Evolutionary conservation across 768 basidiomycete genomes (phyloP), one percentile per base, ranked within the genome.

Genomic region (Leccinum truebloodii): DNA sequence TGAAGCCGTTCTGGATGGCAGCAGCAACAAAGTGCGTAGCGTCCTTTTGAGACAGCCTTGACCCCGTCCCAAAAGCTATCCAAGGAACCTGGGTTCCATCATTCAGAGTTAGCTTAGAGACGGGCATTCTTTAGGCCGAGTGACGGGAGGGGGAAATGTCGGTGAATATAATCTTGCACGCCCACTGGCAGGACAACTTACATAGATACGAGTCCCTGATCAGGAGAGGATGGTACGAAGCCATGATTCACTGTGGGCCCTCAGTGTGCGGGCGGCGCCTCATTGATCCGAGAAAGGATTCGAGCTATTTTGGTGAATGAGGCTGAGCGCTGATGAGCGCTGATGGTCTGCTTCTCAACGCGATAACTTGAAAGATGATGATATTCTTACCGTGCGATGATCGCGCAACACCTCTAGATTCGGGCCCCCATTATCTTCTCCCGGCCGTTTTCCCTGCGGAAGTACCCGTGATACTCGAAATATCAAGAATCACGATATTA

Each of bases 41-140:
- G 61, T 87, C 81, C 61, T 77, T 76, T 16, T 61, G 57, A 58
- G 65, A 83, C 16, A 83, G 73, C 1, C 84, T 84, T 2, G 84
- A 84, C 0, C 87, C 87, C 20, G 83, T 86, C 18, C 87, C 87
- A 61, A 83, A 87, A 2, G 78, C 86, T 26, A 87, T 72, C 81
- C 80, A 82, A 16, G 87, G 87, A 39, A 81, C 74, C 5, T 64
- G 65, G 20, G 70, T 74, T 20, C 84, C 84, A 65, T 87, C 84
- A 68, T 87, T 86, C 66, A 89, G 80, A 55, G 73, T 65, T 53
- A 84, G 68, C 4, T 69, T 71, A 26, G 67, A 67, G 39, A 73
- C 66, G 35, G 67, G 20, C 65, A 76, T 75, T 24, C 53, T 63
- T 55, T 32, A 56, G 35, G 28, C 30, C 6, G 59, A n/a, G 37